These are phyloP conservation scores for Apiosordaria backusii DNA, from an alignment of 495 filamentous ascomycete genomes.

Conservation along the genomic window DNA sequence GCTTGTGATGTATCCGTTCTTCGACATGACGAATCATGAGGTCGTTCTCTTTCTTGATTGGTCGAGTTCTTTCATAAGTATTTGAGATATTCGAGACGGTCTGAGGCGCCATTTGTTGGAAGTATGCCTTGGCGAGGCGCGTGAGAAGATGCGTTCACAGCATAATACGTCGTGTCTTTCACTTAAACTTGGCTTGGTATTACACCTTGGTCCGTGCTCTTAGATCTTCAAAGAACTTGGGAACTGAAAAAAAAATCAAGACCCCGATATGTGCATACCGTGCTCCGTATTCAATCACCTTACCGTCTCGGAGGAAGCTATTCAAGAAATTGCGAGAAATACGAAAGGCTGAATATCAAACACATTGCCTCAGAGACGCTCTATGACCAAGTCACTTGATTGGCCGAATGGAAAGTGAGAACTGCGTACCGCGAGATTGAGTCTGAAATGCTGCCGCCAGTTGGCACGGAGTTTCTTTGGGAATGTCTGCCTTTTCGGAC, in stretches of 20 bases:
- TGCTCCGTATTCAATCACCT: too few relatives aligned
- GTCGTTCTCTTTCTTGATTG: neutral
- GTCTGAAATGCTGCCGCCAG: neutral
- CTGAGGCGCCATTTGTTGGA: neutral
- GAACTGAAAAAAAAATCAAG: neutral
- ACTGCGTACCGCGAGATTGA: neutral
- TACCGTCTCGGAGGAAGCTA: neutral
- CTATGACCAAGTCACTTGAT: neutral
- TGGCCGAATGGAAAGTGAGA: neutral
- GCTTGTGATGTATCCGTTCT: slow-evolving; percentile 22
- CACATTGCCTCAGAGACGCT: neutral
- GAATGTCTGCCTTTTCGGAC: neutral
- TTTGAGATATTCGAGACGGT: neutral
- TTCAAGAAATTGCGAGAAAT: neutral
- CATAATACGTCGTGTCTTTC: neutral
- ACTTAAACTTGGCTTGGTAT: neutral
- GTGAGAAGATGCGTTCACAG: neutral
- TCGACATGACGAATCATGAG: slow-evolving; percentile 15
- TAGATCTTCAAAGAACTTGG: neutral
- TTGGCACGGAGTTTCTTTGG: neutral
- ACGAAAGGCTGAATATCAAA: neutral
- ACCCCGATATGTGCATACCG: neutral
- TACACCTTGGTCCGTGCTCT: neutral
- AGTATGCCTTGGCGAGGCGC: neutral
- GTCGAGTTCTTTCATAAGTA: neutral